Evolutionary conservation across 192 early-diverging fungal species (phyloP), one percentile per base, ranked within the genome.

Genomic region (Lobosporangium transversale): DNA sequence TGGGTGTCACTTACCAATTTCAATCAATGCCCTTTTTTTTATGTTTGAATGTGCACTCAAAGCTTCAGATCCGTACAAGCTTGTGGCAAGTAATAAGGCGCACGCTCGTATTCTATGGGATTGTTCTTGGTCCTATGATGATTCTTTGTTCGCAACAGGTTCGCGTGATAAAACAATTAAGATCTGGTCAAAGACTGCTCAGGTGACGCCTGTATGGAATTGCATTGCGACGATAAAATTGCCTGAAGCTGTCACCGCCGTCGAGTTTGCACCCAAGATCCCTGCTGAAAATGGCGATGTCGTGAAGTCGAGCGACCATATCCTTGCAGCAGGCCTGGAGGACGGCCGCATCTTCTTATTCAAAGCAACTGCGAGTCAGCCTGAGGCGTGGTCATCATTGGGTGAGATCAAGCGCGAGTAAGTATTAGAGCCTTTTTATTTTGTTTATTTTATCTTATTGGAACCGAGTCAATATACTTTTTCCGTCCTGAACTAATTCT

Each of bases 61-160:
- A 79, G 80, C 65, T 2, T 59, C 69, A 0, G 58, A 75, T 29
- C 81, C 83, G 4, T 97, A 91, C 79, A 80, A 75, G 43, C 70
- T 93, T 23, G 67, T 84, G 2, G 64, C 66, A 23, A 86, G 88
- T 31, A 73, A 83, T 47, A 93, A 93, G 78, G 91, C 95, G 18
- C 97, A 99, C 78, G 86, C 94, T 0, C 89, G 97, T 55, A 97
- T 99, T 52, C 88, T 99, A 20, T 99, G 97, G 97, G 90, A 92
- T 68, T 89, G 87, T 32, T 81, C 89, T 4, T 99, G 95, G 94
- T 84, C 86, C 37, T 86, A 83, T 24, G 94, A 94, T 62, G 93
- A 88, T 42, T 43, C 36, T 5, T 85, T 91, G 29, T 98, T 99
- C 86, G 94, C 85, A 26, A 99, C 97, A 4, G 95, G 83, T 12